These are phyloP conservation scores for Trichoderma oligosporum DNA, from an alignment of 2,329 filamentous ascomycete species.

Conservation along the genomic window DNA sequence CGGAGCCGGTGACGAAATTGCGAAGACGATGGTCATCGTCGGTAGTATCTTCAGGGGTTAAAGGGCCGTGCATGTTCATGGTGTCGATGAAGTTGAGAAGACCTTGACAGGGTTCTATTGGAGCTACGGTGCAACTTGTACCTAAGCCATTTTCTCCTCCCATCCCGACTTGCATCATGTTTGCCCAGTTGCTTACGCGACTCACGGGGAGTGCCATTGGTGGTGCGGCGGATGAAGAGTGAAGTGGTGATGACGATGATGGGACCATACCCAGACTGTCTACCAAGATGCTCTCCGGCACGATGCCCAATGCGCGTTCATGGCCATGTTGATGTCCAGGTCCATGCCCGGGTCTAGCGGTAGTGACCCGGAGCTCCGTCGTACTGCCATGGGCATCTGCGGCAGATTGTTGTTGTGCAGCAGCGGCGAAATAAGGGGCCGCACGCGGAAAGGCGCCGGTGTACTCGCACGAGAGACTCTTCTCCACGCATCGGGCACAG, in stretches of 20 bases:
- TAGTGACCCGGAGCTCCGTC: neutral
- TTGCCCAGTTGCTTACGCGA: neutral
- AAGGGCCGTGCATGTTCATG: neutral
- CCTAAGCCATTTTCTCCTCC: neutral
- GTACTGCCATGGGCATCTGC: neutral
- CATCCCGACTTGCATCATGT: neutral
- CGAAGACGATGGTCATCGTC: neutral
- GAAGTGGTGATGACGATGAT: neutral
- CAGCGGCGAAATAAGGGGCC: neutral
- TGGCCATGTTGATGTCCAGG: neutral
- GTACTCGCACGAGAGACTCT: constrained; percentile 19
- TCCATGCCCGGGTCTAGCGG: neutral
- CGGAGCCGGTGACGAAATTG: neutral
- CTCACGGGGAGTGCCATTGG: neutral
- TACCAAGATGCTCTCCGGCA: neutral
- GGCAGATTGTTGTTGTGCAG: neutral
- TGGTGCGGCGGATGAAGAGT: neutral
- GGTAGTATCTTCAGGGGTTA: neutral
- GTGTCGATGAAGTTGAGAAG: neutral
- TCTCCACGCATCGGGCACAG: constrained; percentile 19
- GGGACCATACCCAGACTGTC: neutral
- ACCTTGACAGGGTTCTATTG: neutral
- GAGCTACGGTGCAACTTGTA: neutral
- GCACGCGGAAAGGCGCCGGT: neutral
- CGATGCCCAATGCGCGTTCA: neutral